phyloP scores from a whole-genome alignment of 192 early-diverging fungal species.

The Backusella mclennaniae region DNA sequence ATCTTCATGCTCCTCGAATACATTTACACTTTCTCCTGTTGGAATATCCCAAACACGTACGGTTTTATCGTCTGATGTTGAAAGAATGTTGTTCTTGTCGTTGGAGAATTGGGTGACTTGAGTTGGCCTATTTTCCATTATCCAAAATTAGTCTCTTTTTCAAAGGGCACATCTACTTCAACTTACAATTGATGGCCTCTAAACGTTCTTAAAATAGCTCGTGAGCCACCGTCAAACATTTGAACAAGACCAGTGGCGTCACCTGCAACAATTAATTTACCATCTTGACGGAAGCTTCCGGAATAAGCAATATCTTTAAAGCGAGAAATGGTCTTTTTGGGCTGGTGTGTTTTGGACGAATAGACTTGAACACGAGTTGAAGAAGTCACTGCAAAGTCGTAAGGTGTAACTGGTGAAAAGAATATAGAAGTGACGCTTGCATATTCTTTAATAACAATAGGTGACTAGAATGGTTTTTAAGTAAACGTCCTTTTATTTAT shows the following conservation, averaged over 20 bases:
- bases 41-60: constrained; percentile 95
- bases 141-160: background rate
- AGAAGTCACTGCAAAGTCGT: constrained; percentile 89
- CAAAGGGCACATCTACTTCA: background rate
- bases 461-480: constrained; percentile 46
- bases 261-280: constrained; percentile 90
- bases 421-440: constrained; percentile 79
- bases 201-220: constrained; percentile 68
- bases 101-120: constrained; percentile 81
- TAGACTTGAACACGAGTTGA: constrained; percentile 93
- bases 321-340: constrained; percentile 90
- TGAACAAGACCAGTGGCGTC: constrained; percentile 89
- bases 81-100: constrained; percentile 78
- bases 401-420: constrained; percentile 77
- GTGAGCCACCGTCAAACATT: constrained; percentile 65
- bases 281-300: constrained; percentile 79
- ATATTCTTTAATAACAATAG: constrained; percentile 85
- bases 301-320: constrained; percentile 88
- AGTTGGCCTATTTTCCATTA: constrained; percentile 57
- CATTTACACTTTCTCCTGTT: constrained; percentile 61
- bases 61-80: constrained; percentile 90
- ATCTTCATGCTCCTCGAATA: constrained; percentile 85
- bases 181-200: constrained; percentile 55
- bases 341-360: constrained; percentile 73
- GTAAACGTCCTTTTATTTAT: background rate